These are phyloP conservation scores for Globisporangium polare DNA, from an alignment of 352 stramenopile species.

Conservation along the genomic window DNA sequence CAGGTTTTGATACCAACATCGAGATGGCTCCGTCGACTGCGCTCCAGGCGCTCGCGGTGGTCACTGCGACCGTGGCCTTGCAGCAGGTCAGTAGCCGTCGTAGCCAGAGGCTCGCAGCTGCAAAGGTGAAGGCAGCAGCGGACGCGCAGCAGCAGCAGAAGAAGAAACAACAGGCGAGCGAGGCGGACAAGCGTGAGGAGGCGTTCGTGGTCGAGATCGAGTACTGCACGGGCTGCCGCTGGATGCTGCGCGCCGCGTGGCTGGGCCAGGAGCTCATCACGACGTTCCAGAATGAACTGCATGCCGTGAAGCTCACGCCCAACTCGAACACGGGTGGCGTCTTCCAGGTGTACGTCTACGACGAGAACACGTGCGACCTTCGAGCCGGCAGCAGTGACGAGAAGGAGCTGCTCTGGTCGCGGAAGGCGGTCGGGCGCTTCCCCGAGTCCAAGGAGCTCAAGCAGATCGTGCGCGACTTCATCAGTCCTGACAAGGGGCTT, in stretches of 20 bases:
- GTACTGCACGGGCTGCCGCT: constrained; percentile 90
- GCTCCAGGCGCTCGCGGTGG: constrained; percentile 23
- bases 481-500: constrained; percentile 79
- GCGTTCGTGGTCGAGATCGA: constrained; percentile 82
- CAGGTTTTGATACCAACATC: too few species aligned
- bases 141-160: constrained; percentile 1
- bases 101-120: not conserved
- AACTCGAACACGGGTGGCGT: constrained; percentile 55
- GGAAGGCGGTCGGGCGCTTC: constrained; percentile 77
- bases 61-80: constrained; percentile 29
- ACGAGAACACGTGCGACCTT: constrained; percentile 11
- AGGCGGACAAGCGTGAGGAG: constrained; percentile 18
- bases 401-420: constrained; percentile 81
- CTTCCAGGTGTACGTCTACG: constrained; percentile 64
- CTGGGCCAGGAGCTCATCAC: constrained; percentile 91
- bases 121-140: constrained; percentile 10
- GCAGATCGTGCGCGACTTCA: constrained; percentile 86
- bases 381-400: constrained; percentile 26
- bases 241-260: constrained; percentile 87
- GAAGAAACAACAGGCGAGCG: not conserved
- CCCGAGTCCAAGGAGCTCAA: constrained; percentile 92
- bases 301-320: constrained; percentile 59
- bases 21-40: not conserved
- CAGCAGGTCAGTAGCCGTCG: constrained; percentile 36
- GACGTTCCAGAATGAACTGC: constrained; percentile 87